phyloP scores from a whole-genome alignment of 495 filamentous ascomycete genomes.

The Pseudomonodictys pantanalensis region DNA sequence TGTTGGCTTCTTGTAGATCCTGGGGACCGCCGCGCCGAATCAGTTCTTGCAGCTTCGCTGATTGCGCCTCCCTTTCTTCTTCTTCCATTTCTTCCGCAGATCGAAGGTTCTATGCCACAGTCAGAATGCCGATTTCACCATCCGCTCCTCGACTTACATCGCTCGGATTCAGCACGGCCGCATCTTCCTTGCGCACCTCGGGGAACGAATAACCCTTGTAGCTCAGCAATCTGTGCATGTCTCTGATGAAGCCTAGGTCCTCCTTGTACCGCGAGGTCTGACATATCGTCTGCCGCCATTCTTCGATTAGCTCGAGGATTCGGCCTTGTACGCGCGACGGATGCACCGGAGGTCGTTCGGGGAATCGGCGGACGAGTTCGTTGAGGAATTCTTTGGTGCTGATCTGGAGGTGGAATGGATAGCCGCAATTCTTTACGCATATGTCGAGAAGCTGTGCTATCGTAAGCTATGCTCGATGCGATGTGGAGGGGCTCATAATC shows the following conservation, averaged over 20 bases:
- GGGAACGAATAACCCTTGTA: conserved; percentile 98
- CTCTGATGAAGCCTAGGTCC: conserved; percentile 90
- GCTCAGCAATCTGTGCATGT: conserved; percentile 94
- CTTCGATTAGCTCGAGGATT: conserved; percentile 95
- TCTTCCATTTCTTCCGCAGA: conserved; percentile 99
- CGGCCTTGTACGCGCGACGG: conserved; percentile 82
- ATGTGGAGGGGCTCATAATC: not conserved
- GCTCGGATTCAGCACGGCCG: conserved; percentile 93
- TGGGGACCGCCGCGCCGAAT: conserved; percentile 88
- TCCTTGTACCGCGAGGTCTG: conserved; percentile 96
- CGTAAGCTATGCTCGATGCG: conserved; percentile 26
- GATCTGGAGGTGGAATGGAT: conserved; percentile 97
- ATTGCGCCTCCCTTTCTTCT: conserved; percentile 90
- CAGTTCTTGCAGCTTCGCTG: conserved; percentile 93
- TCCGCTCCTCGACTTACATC: conserved; percentile 67
- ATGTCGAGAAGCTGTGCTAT: conserved; percentile 80
- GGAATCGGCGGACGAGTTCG: conserved; percentile 94
- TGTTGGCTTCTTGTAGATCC: conserved; percentile 92
- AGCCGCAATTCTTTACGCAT: conserved; percentile 99
- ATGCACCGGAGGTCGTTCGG: conserved; percentile 85
- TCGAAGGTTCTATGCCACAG: conserved; percentile 68
- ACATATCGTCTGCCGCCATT: conserved; percentile 98
- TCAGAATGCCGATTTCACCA: not conserved
- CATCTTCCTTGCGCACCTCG: conserved; percentile 87
- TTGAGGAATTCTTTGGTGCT: conserved; percentile 98